phyloP scores from a whole-genome alignment of 75 land plant species.

The Pinus albicaulis region DNA sequence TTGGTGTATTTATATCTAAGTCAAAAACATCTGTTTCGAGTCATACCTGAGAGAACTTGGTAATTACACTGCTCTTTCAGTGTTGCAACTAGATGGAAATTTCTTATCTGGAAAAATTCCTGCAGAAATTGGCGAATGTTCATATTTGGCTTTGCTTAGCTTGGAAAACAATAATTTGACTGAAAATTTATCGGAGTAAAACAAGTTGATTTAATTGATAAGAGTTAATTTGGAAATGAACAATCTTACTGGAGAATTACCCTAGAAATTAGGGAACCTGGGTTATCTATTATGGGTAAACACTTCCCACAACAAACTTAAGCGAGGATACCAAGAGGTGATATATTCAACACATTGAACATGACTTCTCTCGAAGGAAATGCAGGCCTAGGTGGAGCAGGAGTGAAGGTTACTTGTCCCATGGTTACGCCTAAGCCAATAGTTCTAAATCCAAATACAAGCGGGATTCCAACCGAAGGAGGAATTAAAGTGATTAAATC shows the following conservation, averaged over 20 bases:
- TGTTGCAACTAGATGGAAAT: conserved; percentile 57
- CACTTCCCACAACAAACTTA: conserved; percentile 69
- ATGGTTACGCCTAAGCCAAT: conserved; percentile 73
- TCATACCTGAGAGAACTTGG: too few species aligned
- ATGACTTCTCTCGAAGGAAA: conserved; percentile 60
- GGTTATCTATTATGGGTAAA: conserved; percentile 55
- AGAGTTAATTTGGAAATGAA: conserved; percentile 64
- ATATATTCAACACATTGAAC: conserved; percentile 59
- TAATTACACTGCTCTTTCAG: too few species aligned
- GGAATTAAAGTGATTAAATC: conserved; percentile 9
- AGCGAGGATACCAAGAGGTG: conserved; percentile 71
- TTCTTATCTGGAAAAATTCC: too few species aligned
- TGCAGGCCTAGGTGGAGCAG: conserved; percentile 66
- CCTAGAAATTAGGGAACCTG: conserved; percentile 57
- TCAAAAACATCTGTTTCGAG: too few species aligned
- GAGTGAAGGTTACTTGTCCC: conserved; percentile 59
- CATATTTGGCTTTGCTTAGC: conserved; percentile 7
- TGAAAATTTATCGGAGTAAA: conserved; percentile 6
- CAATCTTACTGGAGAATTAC: conserved; percentile 66
- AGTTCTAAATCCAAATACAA: conserved; percentile 75
- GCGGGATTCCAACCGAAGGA: conserved; percentile 10
- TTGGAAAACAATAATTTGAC: too few species aligned
- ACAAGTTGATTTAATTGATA: conserved; percentile 55
- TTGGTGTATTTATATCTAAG: too few species aligned
- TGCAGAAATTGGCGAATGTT: too few species aligned